phyloP scores from a whole-genome alignment of 306 rosid species.

The Pterocarpus santalinus region DNA sequence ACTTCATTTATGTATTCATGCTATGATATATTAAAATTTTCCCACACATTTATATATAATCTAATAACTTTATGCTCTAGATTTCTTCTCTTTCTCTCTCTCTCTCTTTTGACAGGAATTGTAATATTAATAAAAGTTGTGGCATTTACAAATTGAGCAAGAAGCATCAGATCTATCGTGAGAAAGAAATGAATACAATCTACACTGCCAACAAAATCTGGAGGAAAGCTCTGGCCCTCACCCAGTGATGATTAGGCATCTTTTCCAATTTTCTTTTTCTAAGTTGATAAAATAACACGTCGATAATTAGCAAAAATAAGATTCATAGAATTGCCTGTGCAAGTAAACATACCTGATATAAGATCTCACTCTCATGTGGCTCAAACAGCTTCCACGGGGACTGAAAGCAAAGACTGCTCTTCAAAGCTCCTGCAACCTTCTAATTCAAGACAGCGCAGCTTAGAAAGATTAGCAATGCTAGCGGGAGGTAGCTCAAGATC shows the following conservation, averaged over 20 bases:
- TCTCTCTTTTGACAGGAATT: no score
- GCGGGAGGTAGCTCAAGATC: background rate
- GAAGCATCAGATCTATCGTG: no score
- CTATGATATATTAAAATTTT: no score
- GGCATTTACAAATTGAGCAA: no score
- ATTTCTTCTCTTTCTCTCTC: background rate
- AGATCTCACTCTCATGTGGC: slow-evolving; percentile 19
- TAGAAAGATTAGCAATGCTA: slow-evolving; percentile 34
- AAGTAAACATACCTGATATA: background rate
- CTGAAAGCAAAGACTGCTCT: background rate
- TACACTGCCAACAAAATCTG: no score
- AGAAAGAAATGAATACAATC: no score
- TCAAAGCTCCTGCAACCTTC: slow-evolving; percentile 12
- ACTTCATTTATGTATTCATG: no score
- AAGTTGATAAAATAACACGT: background rate
- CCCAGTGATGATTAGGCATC: no score
- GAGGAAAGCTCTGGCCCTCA: no score
- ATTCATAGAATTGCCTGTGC: background rate
- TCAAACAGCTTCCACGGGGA: slow-evolving; percentile 19
- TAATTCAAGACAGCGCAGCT: slow-evolving; percentile 26
- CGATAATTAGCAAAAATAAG: background rate
- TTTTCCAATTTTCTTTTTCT: no score
- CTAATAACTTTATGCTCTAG: background rate
- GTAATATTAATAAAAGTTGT: no score
- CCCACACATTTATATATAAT: no score